Evolutionary conservation across 2,329 filamentous ascomycete species (phyloP), one percentile per base, ranked within the genome.

Genomic region (Didymella keratinophila): DNA sequence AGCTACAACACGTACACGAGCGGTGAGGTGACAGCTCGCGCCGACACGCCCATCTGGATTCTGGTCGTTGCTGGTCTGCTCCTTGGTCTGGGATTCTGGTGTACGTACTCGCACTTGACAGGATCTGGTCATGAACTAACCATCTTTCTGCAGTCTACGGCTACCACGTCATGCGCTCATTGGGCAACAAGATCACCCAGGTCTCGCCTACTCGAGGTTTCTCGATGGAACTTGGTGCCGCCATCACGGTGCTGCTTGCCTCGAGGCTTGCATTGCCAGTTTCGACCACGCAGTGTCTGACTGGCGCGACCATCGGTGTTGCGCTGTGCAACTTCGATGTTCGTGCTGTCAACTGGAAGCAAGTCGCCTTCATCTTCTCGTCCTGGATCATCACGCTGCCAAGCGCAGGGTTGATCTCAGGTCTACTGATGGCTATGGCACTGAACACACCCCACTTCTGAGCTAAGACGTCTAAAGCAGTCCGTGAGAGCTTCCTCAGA

Each of bases 171-270:
- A 87, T 88, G 84, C 79, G 81, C 41, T 84, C 84, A 64, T 77
- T 87, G 65, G 85, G 85, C 56, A 87, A 87, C 76, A 81, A 83
- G 64, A 80, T 87, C 58, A 87, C 85, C n/a, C 82, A 85, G 27
- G 84, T 86, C 78, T 86, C 83, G 0, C 86, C 85, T 2, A 81
- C 82, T 4, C 81, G 85, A 64, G 85, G 85, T 0, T 73, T 70
- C 34, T 58, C 70, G 2, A 68, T 70, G 41, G 71, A 73, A 52
- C 51, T 73, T 11, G 71, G 71, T 9, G 82, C 83, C 27, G 85
- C 86, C 42, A 81, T 86, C 62, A 88, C 87, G 14, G 82, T 89
- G 59, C 81, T 89, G 49, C 72, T 89, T 58, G 86, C 86, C 50
- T 87, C 86, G 2, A 84, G 85, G 51, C 81, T 88, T 28, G 79